Evolutionary conservation across 164 flowering plant genomes (phyloP).

Genomic region (Berberis thunbergii): DNA sequence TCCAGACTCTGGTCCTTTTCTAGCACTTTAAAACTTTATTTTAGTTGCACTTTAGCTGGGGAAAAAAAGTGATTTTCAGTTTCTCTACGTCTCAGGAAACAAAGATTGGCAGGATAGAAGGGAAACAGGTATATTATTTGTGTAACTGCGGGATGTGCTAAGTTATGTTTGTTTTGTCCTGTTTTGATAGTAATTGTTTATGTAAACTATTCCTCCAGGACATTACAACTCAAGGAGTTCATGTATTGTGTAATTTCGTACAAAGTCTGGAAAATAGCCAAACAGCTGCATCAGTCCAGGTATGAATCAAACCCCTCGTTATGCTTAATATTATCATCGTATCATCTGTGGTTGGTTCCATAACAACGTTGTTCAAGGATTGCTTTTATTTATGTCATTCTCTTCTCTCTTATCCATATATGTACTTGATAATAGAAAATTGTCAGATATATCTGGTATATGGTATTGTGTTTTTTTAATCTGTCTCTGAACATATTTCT

Average conservation of each 20-base stretch:
- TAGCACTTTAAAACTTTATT: background rate
- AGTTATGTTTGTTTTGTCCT: background rate
- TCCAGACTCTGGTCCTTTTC: conserved; percentile 28
- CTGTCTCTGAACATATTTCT: background rate
- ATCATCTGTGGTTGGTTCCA: background rate
- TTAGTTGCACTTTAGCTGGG: conserved; percentile 1
- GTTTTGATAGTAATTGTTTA: conserved; percentile 1
- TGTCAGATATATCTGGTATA: no score
- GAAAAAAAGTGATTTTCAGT: conserved; percentile 6
- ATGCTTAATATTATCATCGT: background rate
- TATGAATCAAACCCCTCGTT: background rate
- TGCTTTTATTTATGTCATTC: no score
- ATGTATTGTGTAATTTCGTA: conserved; percentile 29
- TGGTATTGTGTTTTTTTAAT: no score
- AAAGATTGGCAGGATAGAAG: conserved; percentile 52
- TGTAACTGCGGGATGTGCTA: background rate
- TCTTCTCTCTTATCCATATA: no score
- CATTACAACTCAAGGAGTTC: conserved; percentile 37
- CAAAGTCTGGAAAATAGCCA: conserved; percentile 22
- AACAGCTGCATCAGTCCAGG: conserved; percentile 37
- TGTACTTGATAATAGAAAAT: no score
- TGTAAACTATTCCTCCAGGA: conserved; percentile 27
- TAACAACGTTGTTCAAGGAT: no score
- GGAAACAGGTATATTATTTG: conserved; percentile 48
- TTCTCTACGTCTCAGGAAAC: conserved; percentile 42